These are phyloP conservation scores for Papiliotrema fonsecae DNA, from an alignment of 1,284 basidiomycete species.

Conservation along the genomic window DNA sequence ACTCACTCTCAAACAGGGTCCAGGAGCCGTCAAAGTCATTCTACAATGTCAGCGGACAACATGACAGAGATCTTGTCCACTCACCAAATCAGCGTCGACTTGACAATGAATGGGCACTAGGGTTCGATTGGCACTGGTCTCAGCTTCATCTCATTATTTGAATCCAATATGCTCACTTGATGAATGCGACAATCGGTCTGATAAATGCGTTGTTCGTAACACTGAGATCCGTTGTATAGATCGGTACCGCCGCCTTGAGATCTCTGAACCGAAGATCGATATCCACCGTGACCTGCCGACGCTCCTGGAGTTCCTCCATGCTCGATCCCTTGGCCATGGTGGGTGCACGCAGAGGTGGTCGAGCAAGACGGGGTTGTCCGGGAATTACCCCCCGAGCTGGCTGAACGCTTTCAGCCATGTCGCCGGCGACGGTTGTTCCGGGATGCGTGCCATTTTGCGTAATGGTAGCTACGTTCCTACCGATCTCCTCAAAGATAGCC, in stretches of 20 bases:
- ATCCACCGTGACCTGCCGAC: constrained; percentile 65
- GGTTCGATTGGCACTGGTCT: constrained; percentile 73
- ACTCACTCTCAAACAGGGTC: constrained; percentile 39
- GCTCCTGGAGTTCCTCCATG: constrained; percentile 23
- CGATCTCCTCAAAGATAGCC: constrained; percentile 83
- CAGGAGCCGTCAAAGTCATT: constrained; percentile 33
- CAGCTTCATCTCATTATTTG: constrained; percentile 1
- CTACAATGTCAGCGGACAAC: constrained; percentile 4
- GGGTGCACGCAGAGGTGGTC: constrained; percentile 78
- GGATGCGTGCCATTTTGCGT: constrained; percentile 43
- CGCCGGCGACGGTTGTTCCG: constrained; percentile 18
- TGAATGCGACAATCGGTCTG: constrained; percentile 95
- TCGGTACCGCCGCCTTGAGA: constrained; percentile 89
- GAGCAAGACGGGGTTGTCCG: constrained; percentile 78
- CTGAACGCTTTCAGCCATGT: constrained; percentile 49
- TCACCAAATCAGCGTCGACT: constrained; percentile 71
- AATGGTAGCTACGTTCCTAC: constrained; percentile 65
- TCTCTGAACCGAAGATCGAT: constrained; percentile 95
- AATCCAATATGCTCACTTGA: constrained; percentile 65
- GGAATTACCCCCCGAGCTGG: constrained; percentile 61
- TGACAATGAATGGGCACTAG: constrained; percentile 85
- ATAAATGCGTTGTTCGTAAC: constrained; percentile 94
- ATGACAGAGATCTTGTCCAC: constrained; percentile 35
- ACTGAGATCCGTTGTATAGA: constrained; percentile 79
- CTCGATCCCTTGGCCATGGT: constrained; percentile 29